Evolutionary conservation across 176 grass and related monocot genomes (phyloP), one percentile per base, ranked within the genome.

Genomic region (Melocanna baccifera): DNA sequence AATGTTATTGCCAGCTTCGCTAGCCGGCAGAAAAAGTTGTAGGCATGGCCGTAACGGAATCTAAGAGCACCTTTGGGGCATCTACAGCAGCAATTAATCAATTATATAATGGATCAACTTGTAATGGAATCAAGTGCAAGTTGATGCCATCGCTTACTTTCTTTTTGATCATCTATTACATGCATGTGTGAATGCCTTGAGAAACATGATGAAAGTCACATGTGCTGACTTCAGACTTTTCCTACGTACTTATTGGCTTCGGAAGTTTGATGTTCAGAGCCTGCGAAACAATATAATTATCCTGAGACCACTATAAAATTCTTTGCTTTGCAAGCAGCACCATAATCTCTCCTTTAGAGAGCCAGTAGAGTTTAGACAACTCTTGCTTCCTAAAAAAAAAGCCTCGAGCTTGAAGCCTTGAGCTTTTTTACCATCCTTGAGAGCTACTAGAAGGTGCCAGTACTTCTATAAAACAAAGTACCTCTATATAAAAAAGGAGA

Each of bases 41-140:
- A 59, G 56, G 30, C 55, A 62, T 46, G 18, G 40, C 53, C 48
- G 2, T 18, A 62, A 5, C 45, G 55, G 19, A 72, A 67, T 11
- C 29, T 37, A 63, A 25, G 8, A 41, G 37, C 12, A 34, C 19
- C 18, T 68, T 53, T 69, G 65, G 68, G 22, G 42, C 83, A 77
- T 15, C 46, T 57, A 42, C 7, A 67, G 28, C 36, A n/a, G 13
- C 62, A 16, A 40, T 12, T 41, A 40, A 39, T 39, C 2, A 5
- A 39, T 23, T 22, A n/a, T 39, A 25, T 7, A 34, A 30, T 39
- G 83, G 28, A 86, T 50, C 22, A 9, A 51, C 72, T 67, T 36
- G 34, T 36, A 36, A 36, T 36, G 80, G 32, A 53, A 88, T 83
- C 80, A 83, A 88, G 80, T 83, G 25, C 55, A 43, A 68, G 65